phyloP scores from a whole-genome alignment of 2,329 filamentous ascomycete species.

The Calycina marina region DNA sequence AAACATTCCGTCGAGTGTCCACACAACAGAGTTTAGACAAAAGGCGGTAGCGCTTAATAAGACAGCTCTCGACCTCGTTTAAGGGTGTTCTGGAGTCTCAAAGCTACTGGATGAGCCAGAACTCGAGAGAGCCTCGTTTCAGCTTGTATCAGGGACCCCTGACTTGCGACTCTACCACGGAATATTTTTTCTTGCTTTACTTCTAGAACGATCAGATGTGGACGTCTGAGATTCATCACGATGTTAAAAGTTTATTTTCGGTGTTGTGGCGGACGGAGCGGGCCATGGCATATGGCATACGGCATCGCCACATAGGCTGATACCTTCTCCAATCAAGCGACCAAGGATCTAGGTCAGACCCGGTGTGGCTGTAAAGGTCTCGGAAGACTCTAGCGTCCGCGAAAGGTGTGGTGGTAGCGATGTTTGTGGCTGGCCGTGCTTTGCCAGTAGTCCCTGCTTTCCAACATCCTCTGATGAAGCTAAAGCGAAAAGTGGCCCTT shows the following conservation, averaged over 20 bases:
- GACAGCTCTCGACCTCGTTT: no score
- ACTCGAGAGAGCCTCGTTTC: no score
- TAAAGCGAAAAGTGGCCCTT: background rate
- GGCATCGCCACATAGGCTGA: background rate
- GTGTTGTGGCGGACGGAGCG: background rate
- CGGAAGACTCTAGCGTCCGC: conserved; percentile 1
- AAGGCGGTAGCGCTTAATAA: no score
- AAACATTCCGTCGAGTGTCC: no score
- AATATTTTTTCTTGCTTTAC: background rate
- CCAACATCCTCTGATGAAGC: background rate
- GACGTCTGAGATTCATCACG: background rate
- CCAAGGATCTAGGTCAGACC: background rate
- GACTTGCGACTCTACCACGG: no score
- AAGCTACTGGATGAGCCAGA: no score
- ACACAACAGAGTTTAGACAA: no score
- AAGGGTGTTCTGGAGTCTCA: no score
- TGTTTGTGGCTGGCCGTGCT: background rate
- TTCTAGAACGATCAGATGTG: background rate
- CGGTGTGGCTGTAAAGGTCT: background rate
- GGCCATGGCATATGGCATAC: background rate
- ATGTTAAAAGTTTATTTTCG: background rate
- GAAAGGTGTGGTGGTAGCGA: background rate
- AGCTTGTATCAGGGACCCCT: no score
- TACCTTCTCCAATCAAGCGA: conserved; percentile 2
- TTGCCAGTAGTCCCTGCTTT: background rate